Conservation (phyloP, 2,329 filamentous ascomycete genomes). For the Orbilia quercus region DNA sequence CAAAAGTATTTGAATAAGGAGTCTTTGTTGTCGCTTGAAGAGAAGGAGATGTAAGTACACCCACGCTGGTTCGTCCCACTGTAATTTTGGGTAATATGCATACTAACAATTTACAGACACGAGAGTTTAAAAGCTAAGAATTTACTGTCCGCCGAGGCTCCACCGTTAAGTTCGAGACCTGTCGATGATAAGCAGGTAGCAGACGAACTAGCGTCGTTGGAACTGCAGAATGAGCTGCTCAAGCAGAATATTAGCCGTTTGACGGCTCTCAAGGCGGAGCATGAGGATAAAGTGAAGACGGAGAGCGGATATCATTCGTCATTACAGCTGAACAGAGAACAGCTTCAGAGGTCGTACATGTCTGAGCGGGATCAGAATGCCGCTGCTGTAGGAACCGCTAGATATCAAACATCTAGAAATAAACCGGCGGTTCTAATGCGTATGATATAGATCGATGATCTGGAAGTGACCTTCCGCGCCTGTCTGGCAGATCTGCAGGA, state of each 20-base stretch:
- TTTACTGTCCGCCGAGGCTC: constrained; percentile 16
- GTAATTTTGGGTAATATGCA: constrained; percentile 3
- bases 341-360: constrained; percentile 44
- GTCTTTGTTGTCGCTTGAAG: constrained; percentile 67
- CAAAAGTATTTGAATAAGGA: constrained; percentile 65
- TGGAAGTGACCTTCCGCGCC: constrained; percentile 46
- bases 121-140: constrained; percentile 40
- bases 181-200: constrained; percentile 22
- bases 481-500: constrained; percentile 31
- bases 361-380: constrained; percentile 49
- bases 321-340: constrained; percentile 28
- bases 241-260: constrained; percentile 37
- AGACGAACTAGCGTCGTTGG: constrained; percentile 28
- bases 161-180: constrained; percentile 28
- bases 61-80: not conserved
- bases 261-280: constrained; percentile 23
- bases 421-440: no score
- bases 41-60: constrained; percentile 65
- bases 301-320: constrained; percentile 29
- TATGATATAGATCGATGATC: constrained; percentile 37
- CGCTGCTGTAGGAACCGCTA: constrained; percentile 29
- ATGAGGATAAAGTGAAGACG: constrained; percentile 31
- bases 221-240: constrained; percentile 44
- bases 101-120: constrained; percentile 22
- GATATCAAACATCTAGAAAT: not conserved